phyloP scores from a whole-genome alignment of 1,284 basidiomycete species.

The Cutaneotrichosporon arboriforme region DNA sequence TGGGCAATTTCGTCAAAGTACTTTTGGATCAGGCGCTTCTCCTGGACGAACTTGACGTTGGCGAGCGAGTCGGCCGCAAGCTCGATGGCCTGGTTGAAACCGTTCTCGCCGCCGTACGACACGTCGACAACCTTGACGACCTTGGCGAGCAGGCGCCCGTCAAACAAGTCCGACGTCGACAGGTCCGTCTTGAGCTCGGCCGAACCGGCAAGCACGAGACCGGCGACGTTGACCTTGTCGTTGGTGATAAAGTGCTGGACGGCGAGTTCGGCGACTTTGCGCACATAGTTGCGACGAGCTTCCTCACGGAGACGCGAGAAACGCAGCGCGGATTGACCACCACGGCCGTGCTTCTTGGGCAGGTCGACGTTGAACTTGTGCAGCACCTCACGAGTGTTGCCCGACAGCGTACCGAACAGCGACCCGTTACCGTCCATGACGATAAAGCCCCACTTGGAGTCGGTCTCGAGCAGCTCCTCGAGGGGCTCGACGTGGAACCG shows the following conservation, averaged over 20 bases:
- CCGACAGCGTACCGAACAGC: slow-evolving; percentile 90
- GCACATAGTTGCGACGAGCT: slow-evolving; percentile 98
- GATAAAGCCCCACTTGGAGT: slow-evolving; percentile 98
- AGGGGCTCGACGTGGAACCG: slow-evolving; percentile 99
- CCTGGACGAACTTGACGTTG: slow-evolving; percentile 99
- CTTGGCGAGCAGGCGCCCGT: slow-evolving; percentile 78
- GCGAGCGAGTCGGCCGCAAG: slow-evolving; percentile 89
- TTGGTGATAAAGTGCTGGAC: slow-evolving; percentile 97
- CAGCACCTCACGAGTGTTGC: slow-evolving; percentile 94
- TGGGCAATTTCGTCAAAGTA: slow-evolving; percentile 99
- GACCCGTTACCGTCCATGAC: slow-evolving; percentile 65
- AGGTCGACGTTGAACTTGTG: slow-evolving; percentile 99
- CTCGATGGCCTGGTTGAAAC: slow-evolving; percentile 98
- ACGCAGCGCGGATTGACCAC: slow-evolving; percentile 99
- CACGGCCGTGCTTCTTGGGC: slow-evolving; percentile 99
- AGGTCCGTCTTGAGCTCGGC: slow-evolving; percentile 99
- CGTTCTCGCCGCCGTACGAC: slow-evolving; percentile 97
- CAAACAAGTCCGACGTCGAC: slow-evolving; percentile 94
- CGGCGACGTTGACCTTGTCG: slow-evolving; percentile 97
- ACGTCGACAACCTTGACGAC: slow-evolving; percentile 98
- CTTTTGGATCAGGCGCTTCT: slow-evolving; percentile 94
- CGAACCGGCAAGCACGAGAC: slow-evolving; percentile 93
- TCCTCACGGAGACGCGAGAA: slow-evolving; percentile 99
- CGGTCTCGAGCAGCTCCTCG: slow-evolving; percentile 92
- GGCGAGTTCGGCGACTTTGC: slow-evolving; percentile 94